Conservation (phyloP, 75 land plant genomes). For the Picea sitchensis region DNA sequence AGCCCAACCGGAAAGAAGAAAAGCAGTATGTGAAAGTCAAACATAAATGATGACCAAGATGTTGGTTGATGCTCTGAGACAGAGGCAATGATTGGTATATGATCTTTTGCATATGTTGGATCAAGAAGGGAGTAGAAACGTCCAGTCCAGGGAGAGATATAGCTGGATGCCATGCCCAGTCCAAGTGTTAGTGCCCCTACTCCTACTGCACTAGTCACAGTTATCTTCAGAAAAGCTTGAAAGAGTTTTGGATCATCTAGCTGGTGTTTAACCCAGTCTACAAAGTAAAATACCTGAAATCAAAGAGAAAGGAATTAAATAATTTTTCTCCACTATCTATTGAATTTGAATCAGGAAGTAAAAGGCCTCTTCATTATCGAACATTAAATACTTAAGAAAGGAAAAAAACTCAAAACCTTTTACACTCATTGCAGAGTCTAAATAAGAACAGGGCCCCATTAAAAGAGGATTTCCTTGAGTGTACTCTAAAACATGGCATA, state of each 20-base stretch:
- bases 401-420: not conserved
- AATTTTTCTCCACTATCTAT: not conserved
- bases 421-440: not conserved
- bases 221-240: constrained; percentile 74
- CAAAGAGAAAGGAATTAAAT: not conserved
- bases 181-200: constrained; percentile 80
- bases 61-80: constrained; percentile 99
- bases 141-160: constrained; percentile 99
- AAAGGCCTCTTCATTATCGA: too few species aligned
- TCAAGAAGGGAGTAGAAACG: constrained; percentile 96
- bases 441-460: not conserved
- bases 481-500: not conserved
- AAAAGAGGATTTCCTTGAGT: not conserved
- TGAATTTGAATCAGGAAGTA: not conserved
- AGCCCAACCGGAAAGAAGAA: constrained; percentile 97
- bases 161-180: constrained; percentile 92
- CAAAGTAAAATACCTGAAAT: constrained; percentile 86
- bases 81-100: constrained; percentile 98
- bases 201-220: constrained; percentile 60
- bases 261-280: constrained; percentile 83
- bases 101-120: constrained; percentile 99
- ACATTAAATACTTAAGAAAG: not conserved
- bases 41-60: constrained; percentile 99
- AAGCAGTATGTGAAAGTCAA: constrained; percentile 92
- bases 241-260: constrained; percentile 82